Evolutionary conservation across 1,284 basidiomycete species (phyloP), one percentile per base, ranked within the genome.

Genomic region (Moniliophthora roreri): DNA sequence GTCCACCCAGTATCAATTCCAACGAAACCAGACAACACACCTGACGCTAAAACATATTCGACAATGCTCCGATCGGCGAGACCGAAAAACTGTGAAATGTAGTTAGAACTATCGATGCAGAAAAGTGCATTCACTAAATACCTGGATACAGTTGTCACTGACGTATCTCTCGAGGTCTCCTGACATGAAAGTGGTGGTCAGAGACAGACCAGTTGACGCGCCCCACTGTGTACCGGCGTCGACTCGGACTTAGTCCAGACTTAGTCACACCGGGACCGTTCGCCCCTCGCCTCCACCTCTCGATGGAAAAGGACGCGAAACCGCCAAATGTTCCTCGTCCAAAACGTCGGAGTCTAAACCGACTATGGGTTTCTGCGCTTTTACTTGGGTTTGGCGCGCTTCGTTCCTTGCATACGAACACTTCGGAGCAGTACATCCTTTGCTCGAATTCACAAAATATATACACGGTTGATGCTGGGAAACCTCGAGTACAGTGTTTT

Each of bases 41-140:
- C 91, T 69, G 88, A 84, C 44, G 91, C 91, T 69, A 91, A 76
- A 28, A 95, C 87, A 71, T 87, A 95, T 73, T 93, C 88, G 60
- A 93, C 83, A 55, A 89, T 91, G 58, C 84, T 91, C 57, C 80
- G 79, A 71, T 95, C 89, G 16, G 92, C 85, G 41, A 91, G 81
- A 53, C 89, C 90, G 62, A 95, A 87, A 58, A 93, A 79, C 89
- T 93, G n/a, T n/a, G 61, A 2, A 35, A 41, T 40, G 44, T 32
- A 13, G 15, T 10, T 13, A 38, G 50, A 52, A 21, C 39, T 13
- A 45, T 4, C 35, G 51, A n/a, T 6, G 24, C 21, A 16, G 21
- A 15, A 51, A 23, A 24, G 26, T 5, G 16, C 6, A 21, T 18
- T 9, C n/a, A 13, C 24, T 21, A 75, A 85, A 65, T 63, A 93